A percentile compares a stretch with the other conserved stretches of the same genome.
phyloP scores from a whole-genome alignment of 2,329 filamentous ascomycete species.

The Ophiocordyceps polyrhachis-furcata region DNA sequence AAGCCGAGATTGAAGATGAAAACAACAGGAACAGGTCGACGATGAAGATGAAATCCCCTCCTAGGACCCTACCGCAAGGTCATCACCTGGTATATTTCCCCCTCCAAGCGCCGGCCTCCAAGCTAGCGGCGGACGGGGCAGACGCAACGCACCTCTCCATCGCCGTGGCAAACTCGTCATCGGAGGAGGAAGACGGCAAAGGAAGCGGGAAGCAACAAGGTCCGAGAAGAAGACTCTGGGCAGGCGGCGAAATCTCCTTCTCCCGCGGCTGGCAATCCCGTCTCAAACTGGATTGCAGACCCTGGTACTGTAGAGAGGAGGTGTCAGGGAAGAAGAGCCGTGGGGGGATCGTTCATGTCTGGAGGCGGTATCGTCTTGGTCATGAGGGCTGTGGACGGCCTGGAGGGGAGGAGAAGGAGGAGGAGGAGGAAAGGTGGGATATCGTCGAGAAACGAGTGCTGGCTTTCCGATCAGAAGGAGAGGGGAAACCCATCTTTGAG shows the following conservation, averaged over 20 bases:
- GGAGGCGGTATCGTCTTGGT: slow-evolving; percentile 22
- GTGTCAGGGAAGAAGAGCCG: slow-evolving; percentile 17
- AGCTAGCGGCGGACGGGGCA: slow-evolving; percentile 65
- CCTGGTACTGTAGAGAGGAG: slow-evolving; percentile 25
- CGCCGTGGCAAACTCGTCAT: neutral
- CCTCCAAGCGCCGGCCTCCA: slow-evolving; percentile 38
- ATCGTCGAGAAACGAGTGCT: slow-evolving; percentile 2
- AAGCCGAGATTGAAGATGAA: neutral
- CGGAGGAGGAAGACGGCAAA: neutral
- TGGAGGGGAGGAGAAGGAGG: neutral
- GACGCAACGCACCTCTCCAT: slow-evolving; percentile 35
- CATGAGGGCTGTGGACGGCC: too few species aligned
- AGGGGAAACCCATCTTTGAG: slow-evolving; percentile 4
- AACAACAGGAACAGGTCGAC: slow-evolving; percentile 1
- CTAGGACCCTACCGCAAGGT: slow-evolving; percentile 35
- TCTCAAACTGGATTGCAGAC: slow-evolving; percentile 20
- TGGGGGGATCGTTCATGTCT: slow-evolving; percentile 30
- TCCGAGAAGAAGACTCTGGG: slow-evolving; percentile 77
- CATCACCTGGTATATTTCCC: slow-evolving; percentile 85
- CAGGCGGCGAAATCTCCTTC: slow-evolving; percentile 54
- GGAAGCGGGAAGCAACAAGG: too few species aligned
- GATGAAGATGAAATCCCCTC: slow-evolving; percentile 7
- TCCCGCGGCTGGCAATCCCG: slow-evolving; percentile 10
- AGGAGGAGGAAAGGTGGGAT: neutral
- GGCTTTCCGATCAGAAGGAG: slow-evolving; percentile 26